A percentile compares a stretch with the other conserved stretches of the same genome.
Conservation (phyloP, 495 filamentous ascomycete species). For the Neurospora sp. region DNA sequence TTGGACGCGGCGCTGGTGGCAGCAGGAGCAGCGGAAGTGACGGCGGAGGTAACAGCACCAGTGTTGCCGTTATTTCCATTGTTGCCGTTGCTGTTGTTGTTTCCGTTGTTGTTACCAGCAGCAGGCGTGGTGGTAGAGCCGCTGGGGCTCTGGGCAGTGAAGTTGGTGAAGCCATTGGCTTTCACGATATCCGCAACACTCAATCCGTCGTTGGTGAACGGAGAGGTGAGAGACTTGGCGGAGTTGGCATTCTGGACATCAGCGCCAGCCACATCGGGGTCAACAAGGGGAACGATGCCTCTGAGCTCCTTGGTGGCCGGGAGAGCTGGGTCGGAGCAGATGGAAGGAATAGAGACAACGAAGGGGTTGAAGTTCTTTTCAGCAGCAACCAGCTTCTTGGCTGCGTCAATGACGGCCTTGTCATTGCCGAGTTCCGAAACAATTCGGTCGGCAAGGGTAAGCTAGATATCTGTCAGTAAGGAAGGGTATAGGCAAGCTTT, state of each 20-base stretch:
- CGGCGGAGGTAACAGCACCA: constrained; percentile 8
- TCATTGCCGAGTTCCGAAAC: constrained; percentile 43
- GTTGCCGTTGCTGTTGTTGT: neutral
- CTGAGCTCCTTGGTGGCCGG: constrained; percentile 46
- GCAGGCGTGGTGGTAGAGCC: constrained; percentile 15
- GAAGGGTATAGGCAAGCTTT: neutral
- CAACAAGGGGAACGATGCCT: constrained; percentile 51
- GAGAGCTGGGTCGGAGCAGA: constrained; percentile 47
- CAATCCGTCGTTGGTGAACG: constrained; percentile 42
- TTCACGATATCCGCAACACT: constrained; percentile 46
- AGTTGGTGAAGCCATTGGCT: constrained; percentile 46
- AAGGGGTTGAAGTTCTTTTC: constrained; percentile 63
- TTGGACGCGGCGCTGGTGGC: neutral
- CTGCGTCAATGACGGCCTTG: constrained; percentile 42
- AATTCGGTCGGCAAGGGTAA: constrained; percentile 48
- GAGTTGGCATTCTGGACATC: constrained; percentile 46
- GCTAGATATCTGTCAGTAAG: constrained; percentile 24
- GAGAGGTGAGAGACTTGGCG: constrained; percentile 32
- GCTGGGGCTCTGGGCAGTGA: constrained; percentile 35
- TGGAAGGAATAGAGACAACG: constrained; percentile 39
- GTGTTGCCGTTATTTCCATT: neutral
- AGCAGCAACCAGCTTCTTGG: constrained; percentile 48
- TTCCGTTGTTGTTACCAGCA: neutral
- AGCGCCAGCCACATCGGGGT: constrained; percentile 43
- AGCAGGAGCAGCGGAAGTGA: constrained; percentile 8